Evolutionary conservation across 2,329 filamentous ascomycete species (phyloP), one percentile per base, ranked within the genome.

Genomic region (Colletotrichum graminicola): DNA sequence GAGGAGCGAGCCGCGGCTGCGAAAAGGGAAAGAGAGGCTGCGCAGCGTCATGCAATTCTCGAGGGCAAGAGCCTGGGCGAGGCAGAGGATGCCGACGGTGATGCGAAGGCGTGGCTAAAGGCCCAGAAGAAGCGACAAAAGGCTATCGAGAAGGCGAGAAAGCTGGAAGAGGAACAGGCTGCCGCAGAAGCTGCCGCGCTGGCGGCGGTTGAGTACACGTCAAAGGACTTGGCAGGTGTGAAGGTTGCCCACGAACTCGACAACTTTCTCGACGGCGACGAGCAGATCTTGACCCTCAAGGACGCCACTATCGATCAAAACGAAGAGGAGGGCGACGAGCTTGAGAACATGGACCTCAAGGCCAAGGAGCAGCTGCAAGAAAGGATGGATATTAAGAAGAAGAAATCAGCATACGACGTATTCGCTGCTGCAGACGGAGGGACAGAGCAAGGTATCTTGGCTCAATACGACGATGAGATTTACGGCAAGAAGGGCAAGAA

Each of bases 381-480:
- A 76, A 92, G 89, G 75, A 84, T 98, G 16, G 91, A 96, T 52
- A 82, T 95, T 51, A 97, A 98, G 84, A 98, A 97, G 87, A 94
- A 94, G 81, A 93, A 92, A 78, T 92, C 92, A 0, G 91, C 91
- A 1, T 99, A 99, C 80, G 94, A 99, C 76, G 95, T 95, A 0
- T 92, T 94, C 73, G 85, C 91, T 73, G 84, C 91, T 43, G 63
- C 66, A 45, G 91, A 92, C 55, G 87, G 90, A 36, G 88, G 88
- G 32, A 91, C 88, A 16, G 85, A 91, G 69, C 87, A 87, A 23
- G 88, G 88, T 7, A 90, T 99, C 32, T 83, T 99, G 52, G 90
- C 93, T 18, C 95, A 99, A 76, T 99, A 99, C 78, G 96, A 98
- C 76, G 96, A 98, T 74, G 95, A 97, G 78, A 97, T 98, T 64